Evolutionary conservation across 2,329 filamentous ascomycete genomes (phyloP).

Genomic region (Penicillium brasilianum): DNA sequence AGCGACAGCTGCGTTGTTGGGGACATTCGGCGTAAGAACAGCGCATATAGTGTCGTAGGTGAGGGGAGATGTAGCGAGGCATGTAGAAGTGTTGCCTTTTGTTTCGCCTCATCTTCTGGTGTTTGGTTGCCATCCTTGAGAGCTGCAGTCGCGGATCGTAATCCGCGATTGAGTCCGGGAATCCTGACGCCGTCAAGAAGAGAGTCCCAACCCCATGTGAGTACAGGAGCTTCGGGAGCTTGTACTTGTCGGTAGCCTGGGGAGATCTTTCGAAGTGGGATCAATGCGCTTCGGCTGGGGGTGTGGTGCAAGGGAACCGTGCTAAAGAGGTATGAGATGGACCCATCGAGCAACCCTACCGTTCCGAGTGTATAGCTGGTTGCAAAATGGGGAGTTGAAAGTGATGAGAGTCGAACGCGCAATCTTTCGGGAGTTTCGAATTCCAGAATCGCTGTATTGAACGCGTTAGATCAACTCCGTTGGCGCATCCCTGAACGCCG

Average conservation of each 20-base stretch:
- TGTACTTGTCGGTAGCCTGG: conserved; percentile 81
- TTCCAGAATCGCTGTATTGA: conserved; percentile 73
- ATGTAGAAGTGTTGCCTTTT: conserved; percentile 52
- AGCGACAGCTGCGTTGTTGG: conserved; percentile 80
- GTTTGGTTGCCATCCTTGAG: conserved; percentile 60
- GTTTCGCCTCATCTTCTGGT: conserved; percentile 23
- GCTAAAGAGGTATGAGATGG: conserved; percentile 95
- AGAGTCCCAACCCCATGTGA: conserved; percentile 41
- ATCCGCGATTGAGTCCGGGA: conserved; percentile 23
- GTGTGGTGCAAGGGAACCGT: conserved; percentile 74
- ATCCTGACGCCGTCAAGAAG: conserved; percentile 33
- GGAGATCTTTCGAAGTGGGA: conserved; percentile 78
- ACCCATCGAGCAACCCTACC: conserved; percentile 90
- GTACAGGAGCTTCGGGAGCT: conserved; percentile 41
- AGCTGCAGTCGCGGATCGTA: conserved; percentile 51
- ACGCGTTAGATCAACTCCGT: conserved; percentile 13
- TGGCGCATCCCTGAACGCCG: conserved; percentile 20
- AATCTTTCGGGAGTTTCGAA: conserved; percentile 86
- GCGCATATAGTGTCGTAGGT: conserved; percentile 80
- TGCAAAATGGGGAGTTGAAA: conserved; percentile 90
- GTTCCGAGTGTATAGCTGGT: conserved; percentile 92
- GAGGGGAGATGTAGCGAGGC: conserved; percentile 61
- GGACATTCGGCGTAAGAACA: conserved; percentile 79
- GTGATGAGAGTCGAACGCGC: conserved; percentile 84
- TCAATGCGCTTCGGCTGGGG: conserved; percentile 70